Base-by-base conservation (phyloP, 1,284 basidiomycete species). In the Lignosus rhinocerotis region DNA sequence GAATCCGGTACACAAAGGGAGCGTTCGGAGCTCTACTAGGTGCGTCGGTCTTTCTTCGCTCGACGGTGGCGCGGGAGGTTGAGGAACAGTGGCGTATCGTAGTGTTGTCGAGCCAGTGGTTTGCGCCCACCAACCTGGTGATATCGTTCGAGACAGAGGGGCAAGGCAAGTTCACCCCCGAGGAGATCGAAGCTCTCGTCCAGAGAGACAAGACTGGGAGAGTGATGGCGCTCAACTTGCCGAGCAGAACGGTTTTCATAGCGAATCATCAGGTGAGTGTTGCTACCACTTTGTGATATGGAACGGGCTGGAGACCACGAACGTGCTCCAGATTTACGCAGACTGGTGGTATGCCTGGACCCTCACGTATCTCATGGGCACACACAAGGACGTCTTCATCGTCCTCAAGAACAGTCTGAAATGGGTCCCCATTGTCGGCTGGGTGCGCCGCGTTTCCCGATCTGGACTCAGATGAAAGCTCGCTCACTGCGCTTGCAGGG, bases 271-370 rank as follows among this genome's bases (percentile, higher is more conserved):
- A 92, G 78, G 90, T 90, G 62, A 47, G 79, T 65, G 25, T 31
- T 12, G 11, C 21, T 52, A 34, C 25, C 25, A 25, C 25, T 34
- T 6, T 9, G 31, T 6, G 14, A 32, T 5, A 21, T 19, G 11
- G 16, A 17, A 6, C 11, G 34, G 32, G 14, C 56, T 31, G 51
- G 34, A 30, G 19, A 38, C 9, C n/a, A 42, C 17, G 16, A 11
- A 3, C 32, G 19, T 19, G 31, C 42, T 14, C 43, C 66, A 96
- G 90, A 82, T 92, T 25, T 96, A 97, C 71, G 83, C 87, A 5
- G 95, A 97, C 76, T 93, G 91, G 91, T 93, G 91, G 85, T 96
- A 95, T 68, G 83, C 91, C 36, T 97, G 95, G 95, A 88, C 87
- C 66, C 73, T 96, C 48, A 83, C 86, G 1, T 94, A 93, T 69